Percentiles rank a stretch among this genome's conserved stretches.
phyloP scores from a whole-genome alignment of 805 yeast species.

The Yamadazyma insecticola region DNA sequence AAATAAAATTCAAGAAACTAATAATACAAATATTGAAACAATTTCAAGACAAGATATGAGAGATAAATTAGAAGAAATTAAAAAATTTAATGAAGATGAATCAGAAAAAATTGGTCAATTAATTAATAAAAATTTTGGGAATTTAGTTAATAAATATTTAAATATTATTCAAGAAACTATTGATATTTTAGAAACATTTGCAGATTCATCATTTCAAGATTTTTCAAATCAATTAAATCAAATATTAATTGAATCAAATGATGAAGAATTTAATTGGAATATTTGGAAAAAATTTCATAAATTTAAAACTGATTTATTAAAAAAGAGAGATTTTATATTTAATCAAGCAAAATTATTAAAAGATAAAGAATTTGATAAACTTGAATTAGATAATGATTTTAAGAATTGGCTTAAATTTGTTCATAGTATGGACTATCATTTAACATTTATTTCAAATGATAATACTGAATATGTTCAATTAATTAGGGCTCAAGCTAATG shows the following conservation, averaged over 20 bases:
- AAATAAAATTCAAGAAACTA: conserved; percentile 21
- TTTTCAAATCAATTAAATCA: conserved; percentile 55
- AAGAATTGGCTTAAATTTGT: conserved; percentile 30
- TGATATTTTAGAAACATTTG: conserved; percentile 70
- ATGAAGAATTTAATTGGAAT: conserved; percentile 30
- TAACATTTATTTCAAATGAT: conserved; percentile 51
- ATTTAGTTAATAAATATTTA: conserved; percentile 26
- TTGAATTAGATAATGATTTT: conserved; percentile 33
- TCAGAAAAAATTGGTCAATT: conserved; percentile 18
- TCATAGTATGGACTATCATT: conserved; percentile 38
- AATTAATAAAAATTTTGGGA: conserved; percentile 23
- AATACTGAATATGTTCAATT: conserved; percentile 51
- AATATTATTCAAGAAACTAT: conserved; percentile 39
- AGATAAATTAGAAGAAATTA: conserved; percentile 24
- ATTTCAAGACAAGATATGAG: conserved; percentile 33
- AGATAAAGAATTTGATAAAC: conserved; percentile 7
- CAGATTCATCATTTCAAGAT: conserved; percentile 61
- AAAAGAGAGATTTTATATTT: conserved; percentile 48
- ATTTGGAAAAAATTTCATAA: conserved; percentile 61
- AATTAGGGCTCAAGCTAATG: conserved; percentile 40
- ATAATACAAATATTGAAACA: conserved; percentile 10
- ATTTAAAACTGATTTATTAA: conserved; percentile 51
- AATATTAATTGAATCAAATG: conserved; percentile 10
- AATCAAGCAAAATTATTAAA: conserved; percentile 20
- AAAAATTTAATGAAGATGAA: conserved; percentile 18